These are phyloP conservation scores for Typha latifolia DNA, from an alignment of 176 grass and related monocot genomes.

Conservation along the genomic window DNA sequence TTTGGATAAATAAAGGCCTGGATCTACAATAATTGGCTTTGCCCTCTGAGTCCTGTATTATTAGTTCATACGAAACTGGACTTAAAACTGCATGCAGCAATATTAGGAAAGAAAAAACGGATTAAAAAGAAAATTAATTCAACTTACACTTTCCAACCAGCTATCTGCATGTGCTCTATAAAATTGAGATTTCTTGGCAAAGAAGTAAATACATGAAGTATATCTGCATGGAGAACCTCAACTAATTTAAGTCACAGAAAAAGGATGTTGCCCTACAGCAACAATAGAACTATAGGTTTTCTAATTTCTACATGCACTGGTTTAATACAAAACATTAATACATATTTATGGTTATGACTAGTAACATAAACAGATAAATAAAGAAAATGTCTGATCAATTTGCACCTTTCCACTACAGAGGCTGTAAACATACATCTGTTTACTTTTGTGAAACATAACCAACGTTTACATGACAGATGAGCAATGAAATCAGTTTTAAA, in stretches of 20 bases:
- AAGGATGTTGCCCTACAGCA: neutral
- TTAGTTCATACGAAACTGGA: slow-evolving; percentile 8
- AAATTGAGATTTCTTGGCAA: slow-evolving; percentile 98
- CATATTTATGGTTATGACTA: too few relatives aligned
- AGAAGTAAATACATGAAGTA: slow-evolving; percentile 91
- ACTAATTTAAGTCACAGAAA: slow-evolving; percentile 1
- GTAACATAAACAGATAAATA: too few relatives aligned
- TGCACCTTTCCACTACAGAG: too few relatives aligned
- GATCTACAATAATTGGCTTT: slow-evolving; percentile 79
- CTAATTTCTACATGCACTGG: too few relatives aligned
- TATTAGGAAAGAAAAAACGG: slow-evolving; percentile 8
- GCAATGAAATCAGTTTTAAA: neutral
- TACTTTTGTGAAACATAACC: neutral
- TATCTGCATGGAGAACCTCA: slow-evolving; percentile 52
- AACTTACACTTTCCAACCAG: slow-evolving; percentile 93
- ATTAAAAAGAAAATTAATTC: neutral
- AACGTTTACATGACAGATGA: neutral
- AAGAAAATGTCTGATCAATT: too few relatives aligned
- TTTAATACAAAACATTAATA: too few relatives aligned
- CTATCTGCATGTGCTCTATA: slow-evolving; percentile 81
- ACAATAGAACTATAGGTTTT: too few relatives aligned
- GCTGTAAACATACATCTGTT: neutral
- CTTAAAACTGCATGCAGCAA: neutral
- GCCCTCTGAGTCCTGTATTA: slow-evolving; percentile 55
- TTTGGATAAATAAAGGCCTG: slow-evolving; percentile 91